Evolutionary conservation across 768 basidiomycete species (phyloP), one percentile per base, ranked within the genome.

Genomic region (Lactarius deliciosus): DNA sequence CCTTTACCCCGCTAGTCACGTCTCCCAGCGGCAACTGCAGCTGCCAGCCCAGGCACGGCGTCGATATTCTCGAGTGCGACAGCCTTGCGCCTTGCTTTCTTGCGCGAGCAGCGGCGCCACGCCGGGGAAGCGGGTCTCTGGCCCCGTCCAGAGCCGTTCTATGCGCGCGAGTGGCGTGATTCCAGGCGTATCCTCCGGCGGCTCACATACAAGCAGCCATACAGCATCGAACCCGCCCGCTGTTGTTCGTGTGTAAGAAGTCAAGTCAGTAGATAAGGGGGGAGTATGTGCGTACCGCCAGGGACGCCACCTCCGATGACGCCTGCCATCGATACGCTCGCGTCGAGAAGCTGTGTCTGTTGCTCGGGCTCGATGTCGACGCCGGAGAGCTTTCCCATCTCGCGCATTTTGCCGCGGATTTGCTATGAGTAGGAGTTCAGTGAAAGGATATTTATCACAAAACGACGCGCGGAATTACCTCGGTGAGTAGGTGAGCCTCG

Each of bases 201-300:
- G 83, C 57, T 90, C 88, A 72, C 90, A 83, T 20, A 95, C 85
- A 18, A 99, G 84, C 6, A 99, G 80, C 94, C 95, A 98, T 65
- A 98, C 85, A 8, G 97, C 97, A 74, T 99, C 97, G 76, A 92
- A 98, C 2, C 97, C 97, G 11, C 97, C 97, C 61, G 97, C 97
- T 98, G 70, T 62, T 28, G 57, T 9, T n/a, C 30, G n/a, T 53
- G 41, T 38, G 16, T 47, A 18, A 22, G 2, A 45, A 6, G 13
- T 20, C 4, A 28, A 28, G n/a, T 45, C 62, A 25, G 30, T 30
- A 15, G 10, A 54, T 34, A 32, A 61, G 47, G 60, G 53, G 69
- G 62, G 40, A 32, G 32, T 30, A 22, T n/a, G 10, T 5, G 75
- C 90, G 71, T 73, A 95, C 96, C 96, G 50, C 97, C 97, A 7